Evolutionary conservation across 805 yeast species (phyloP).

Genomic region (Metschnikowia proteae): DNA sequence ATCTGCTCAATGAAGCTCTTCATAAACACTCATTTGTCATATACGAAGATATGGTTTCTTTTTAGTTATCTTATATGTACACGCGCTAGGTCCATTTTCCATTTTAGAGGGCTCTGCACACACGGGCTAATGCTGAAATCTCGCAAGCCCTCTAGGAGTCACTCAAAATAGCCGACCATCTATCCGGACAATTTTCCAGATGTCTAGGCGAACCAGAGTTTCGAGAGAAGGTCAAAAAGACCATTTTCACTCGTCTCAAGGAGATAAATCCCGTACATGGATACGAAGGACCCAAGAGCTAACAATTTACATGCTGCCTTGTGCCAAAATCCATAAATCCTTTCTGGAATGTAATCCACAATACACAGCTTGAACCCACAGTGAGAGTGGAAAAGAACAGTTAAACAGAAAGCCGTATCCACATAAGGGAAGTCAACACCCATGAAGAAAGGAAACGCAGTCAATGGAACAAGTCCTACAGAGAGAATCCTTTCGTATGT

Average conservation of each 20-base stretch:
- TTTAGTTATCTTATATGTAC: background rate
- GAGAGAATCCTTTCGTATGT: slow-evolving; percentile 75
- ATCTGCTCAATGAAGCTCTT: too few relatives aligned
- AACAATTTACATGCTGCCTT: slow-evolving; percentile 63
- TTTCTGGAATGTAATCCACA: slow-evolving; percentile 83
- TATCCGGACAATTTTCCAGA: background rate
- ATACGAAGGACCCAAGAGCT: slow-evolving; percentile 64
- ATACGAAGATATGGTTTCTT: background rate
- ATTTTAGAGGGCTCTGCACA: background rate
- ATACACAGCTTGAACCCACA: slow-evolving; percentile 90
- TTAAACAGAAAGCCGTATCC: slow-evolving; percentile 67
- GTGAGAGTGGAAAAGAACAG: slow-evolving; percentile 72
- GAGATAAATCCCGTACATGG: slow-evolving; percentile 76
- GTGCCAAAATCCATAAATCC: slow-evolving; percentile 81
- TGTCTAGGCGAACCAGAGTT: slow-evolving; percentile 54
- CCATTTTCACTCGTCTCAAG: slow-evolving; percentile 82
- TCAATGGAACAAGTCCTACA: slow-evolving; percentile 70
- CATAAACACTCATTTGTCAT: background rate
- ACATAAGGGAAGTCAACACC: slow-evolving; percentile 67
- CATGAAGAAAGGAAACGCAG: slow-evolving; percentile 68
- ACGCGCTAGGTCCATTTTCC: background rate
- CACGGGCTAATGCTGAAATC: background rate
- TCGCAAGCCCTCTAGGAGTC: background rate
- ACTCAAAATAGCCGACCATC: background rate
- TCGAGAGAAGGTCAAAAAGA: slow-evolving; percentile 56